Percentiles rank a stretch among this genome's conserved stretches.
These are phyloP conservation scores for Trametes villosa DNA, from an alignment of 768 basidiomycete genomes.

Conservation along the genomic window DNA sequence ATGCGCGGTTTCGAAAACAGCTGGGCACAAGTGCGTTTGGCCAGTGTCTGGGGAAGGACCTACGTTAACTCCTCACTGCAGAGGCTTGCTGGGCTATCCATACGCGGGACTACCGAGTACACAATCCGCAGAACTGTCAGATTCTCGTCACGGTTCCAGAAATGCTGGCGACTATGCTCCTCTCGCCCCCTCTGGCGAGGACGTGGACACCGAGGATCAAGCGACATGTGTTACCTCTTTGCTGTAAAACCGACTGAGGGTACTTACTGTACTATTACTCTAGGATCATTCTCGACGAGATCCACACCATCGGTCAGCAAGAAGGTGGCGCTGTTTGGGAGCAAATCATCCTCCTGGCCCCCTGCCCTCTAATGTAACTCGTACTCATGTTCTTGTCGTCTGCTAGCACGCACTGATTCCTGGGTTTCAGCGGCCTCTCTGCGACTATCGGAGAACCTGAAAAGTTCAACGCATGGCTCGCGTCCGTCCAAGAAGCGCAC, in stretches of 20 bases:
- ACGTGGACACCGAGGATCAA: conserved; percentile 67
- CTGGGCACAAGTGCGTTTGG: conserved; percentile 40
- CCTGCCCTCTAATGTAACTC: conserved; percentile 69
- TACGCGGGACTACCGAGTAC: conserved; percentile 64
- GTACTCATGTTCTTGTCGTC: conserved; percentile 24
- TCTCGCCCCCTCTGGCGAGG: conserved; percentile 65
- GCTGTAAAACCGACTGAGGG: conserved; percentile 1
- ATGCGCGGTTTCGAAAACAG: conserved; percentile 67
- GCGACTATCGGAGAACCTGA: conserved; percentile 73
- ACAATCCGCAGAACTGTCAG: conserved; percentile 69
- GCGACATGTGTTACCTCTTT: conserved; percentile 42
- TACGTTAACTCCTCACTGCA: conserved; percentile 27
- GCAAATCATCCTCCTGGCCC: conserved; percentile 70
- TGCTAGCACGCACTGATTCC: not conserved
- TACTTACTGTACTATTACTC: not conserved
- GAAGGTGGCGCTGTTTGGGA: conserved; percentile 76
- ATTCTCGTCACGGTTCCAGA: conserved; percentile 79
- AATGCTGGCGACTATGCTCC: conserved; percentile 67
- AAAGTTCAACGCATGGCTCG: conserved; percentile 67
- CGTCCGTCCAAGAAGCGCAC: conserved; percentile 60
- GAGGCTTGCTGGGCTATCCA: conserved; percentile 68
- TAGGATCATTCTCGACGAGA: conserved; percentile 72
- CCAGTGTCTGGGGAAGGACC: not conserved
- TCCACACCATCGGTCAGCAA: conserved; percentile 72
- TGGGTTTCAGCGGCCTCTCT: conserved; percentile 60